phyloP scores from a whole-genome alignment of 768 basidiomycete species.

The Mycena alexandri region DNA sequence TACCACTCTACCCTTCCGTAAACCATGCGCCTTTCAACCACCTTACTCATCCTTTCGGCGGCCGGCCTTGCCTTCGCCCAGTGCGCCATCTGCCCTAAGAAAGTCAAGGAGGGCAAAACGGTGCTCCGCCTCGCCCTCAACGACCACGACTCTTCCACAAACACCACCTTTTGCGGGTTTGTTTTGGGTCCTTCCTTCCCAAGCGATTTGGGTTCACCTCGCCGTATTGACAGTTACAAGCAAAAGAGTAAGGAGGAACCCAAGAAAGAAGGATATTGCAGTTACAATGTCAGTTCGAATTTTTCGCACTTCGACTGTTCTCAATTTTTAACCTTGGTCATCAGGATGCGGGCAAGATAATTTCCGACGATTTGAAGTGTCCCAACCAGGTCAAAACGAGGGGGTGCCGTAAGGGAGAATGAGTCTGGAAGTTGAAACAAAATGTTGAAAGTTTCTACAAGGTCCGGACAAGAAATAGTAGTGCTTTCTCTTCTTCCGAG shows the following conservation, averaged over 20 bases:
- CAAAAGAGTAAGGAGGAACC: not conserved
- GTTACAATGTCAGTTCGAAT: slow-evolving; percentile 6
- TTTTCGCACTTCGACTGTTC: not conserved
- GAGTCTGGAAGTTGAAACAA: too few relatives aligned
- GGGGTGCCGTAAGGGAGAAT: too few relatives aligned
- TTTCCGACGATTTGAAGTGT: too few relatives aligned
- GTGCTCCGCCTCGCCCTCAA: not conserved
- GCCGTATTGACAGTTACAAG: not conserved
- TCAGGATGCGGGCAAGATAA: not conserved
- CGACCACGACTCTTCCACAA: not conserved
- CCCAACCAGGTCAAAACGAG: too few relatives aligned
- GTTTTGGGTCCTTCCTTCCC: not conserved
- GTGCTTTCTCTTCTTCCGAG: not conserved
- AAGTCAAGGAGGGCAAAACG: not conserved
- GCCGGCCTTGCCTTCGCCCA: not conserved
- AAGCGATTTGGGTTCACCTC: not conserved
- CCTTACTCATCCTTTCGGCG: not conserved
- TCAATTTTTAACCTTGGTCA: not conserved
- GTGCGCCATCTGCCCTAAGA: slow-evolving; percentile 9
- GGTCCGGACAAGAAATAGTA: too few relatives aligned
- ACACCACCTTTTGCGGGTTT: slow-evolving; percentile 13
- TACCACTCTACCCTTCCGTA: not conserved
- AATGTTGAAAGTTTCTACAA: too few relatives aligned
- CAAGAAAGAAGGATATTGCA: slow-evolving; percentile 5
- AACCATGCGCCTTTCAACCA: slow-evolving; percentile 2